Percentiles rank a stretch among this genome's conserved stretches.
These are phyloP conservation scores for Daedalea quercina DNA, from an alignment of 768 basidiomycete species.

Conservation along the genomic window DNA sequence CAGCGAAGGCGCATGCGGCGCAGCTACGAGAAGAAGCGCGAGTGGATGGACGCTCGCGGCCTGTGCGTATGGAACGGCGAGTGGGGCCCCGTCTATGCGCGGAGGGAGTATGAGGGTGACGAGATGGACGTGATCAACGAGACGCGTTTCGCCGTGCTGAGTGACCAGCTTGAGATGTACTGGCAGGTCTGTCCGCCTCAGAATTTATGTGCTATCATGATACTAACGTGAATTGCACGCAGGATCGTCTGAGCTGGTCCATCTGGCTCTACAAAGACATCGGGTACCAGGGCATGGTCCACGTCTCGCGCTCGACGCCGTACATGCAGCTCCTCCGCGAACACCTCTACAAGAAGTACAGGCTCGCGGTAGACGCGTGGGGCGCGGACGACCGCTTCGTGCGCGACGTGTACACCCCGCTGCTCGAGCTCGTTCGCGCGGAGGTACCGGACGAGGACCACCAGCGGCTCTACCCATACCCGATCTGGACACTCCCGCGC, in stretches of 20 bases:
- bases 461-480: constrained; percentile 53
- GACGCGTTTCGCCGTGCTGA: constrained; percentile 57
- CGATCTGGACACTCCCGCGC: constrained; percentile 53
- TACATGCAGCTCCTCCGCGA: constrained; percentile 65
- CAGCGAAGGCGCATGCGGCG: constrained; percentile 47
- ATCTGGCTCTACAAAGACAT: constrained; percentile 90
- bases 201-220: background rate
- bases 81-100: constrained; percentile 81
- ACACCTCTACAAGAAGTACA: constrained; percentile 75
- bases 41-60: constrained; percentile 66
- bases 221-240: background rate
- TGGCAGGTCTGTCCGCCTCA: constrained; percentile 34
- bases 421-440: constrained; percentile 53
- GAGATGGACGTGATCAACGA: constrained; percentile 63
- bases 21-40: constrained; percentile 68
- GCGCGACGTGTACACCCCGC: constrained; percentile 54
- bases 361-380: constrained; percentile 74
- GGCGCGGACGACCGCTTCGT: constrained; percentile 60
- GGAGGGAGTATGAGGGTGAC: constrained; percentile 44
- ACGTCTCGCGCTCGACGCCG: constrained; percentile 58
- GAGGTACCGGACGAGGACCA: constrained; percentile 43
- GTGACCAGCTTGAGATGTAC: constrained; percentile 72
- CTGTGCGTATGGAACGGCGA: constrained; percentile 79
- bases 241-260: constrained; percentile 59
- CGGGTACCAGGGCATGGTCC: constrained; percentile 82